Evolutionary conservation across 164 flowering plant species (phyloP), one percentile per base, ranked within the genome.

Genomic region (Macadamia tetraphylla): DNA sequence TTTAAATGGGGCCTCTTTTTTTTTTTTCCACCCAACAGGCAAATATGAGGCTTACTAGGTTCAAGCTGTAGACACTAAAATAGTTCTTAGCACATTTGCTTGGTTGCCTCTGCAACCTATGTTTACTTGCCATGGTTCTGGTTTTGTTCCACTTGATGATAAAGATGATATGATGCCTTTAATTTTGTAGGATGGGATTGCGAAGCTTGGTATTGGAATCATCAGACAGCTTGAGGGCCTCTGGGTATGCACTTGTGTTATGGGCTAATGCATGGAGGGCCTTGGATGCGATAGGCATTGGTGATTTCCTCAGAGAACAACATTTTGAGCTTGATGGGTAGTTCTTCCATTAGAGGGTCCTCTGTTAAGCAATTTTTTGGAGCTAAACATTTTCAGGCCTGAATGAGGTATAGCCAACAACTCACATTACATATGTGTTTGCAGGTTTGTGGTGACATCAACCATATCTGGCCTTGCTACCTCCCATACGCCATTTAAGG

Each of bases 241-340:
- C 83, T 0, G 92, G 94, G 1, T 81, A 71, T 76, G 88, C 90
- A n/a, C 60, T 87, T 0, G 4, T 31, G 11, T 72, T 68, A 40
- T 87, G 86, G 89, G 70, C 71, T 18, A 89, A 89, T 72, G 95
- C 83, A 56, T 89, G 95, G 95, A 83, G 53, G 72, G 92, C 95
- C 4, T 64, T 89, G 57, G 95, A 84, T 69, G 92, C 84, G 66
- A 29, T 89, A 40, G 92, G 89, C 32, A 55, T 89, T n/a, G 87
- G 78, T 1, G 79, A 87, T 11, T 60, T 71, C 7, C 82, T 89
- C 30, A 81, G 89, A 14, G 73, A 63, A 61, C 75, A 73, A 8
- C 86, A 86, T 53, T 3, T 44, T 6, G 75, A 52, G 51, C 66
- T 86, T 48, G 14, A 40, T 1, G 73, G 81, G 94, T 86, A 73